Base-by-base conservation (phyloP, 257 asterid species). In the Galeopsis tetrahit region DNA sequence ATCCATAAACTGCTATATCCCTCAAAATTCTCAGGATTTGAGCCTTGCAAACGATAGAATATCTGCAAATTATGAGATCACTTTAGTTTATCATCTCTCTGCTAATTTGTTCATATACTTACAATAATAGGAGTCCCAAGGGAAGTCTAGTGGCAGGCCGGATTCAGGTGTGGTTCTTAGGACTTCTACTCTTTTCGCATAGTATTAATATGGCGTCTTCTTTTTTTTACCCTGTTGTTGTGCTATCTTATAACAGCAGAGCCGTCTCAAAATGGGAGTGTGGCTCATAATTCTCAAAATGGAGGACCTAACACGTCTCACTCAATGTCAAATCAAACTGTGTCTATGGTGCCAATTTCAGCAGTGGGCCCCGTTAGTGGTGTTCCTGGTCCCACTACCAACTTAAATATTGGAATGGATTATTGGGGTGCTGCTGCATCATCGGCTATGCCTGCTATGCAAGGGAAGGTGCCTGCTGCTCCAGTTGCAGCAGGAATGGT, bases 331-430 rank as follows among this genome's bases (percentile, higher is more conserved):
- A 86, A 78, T 78, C 87, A 81, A 61, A 55, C 87, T 67, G 36
- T 87, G 85, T 46, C 83, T 63, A 71, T 83, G 28, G 69, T 88
- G 81, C 93, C 96, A 32, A 60, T 84, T 66, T 76, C 95, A 38
- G 85, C 84, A 5, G 69, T 86, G n/a, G 92, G 88, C 70, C 82
- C 87, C 64, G 91, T 86, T 31, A 85, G 80, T 58, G 87, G 89
- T 72, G 83, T 85, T 80, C 82, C 95, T 62, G 95, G 97, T 51
- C 98, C 96, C 73, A 71, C 98, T 72, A 93, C 96, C 62, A 93
- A 90, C 84, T 84, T 93, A 74, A 89, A 90, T 69, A 92, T 92
- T 56, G 98, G 98, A 65, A 90, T 90, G 94, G 98, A 92, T 79
- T 90, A 86, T 78, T 92, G 96, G 98, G 87, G 87, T 69, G 79